phyloP scores from a whole-genome alignment of 345 rosid species.

The Moringa oleifera region DNA sequence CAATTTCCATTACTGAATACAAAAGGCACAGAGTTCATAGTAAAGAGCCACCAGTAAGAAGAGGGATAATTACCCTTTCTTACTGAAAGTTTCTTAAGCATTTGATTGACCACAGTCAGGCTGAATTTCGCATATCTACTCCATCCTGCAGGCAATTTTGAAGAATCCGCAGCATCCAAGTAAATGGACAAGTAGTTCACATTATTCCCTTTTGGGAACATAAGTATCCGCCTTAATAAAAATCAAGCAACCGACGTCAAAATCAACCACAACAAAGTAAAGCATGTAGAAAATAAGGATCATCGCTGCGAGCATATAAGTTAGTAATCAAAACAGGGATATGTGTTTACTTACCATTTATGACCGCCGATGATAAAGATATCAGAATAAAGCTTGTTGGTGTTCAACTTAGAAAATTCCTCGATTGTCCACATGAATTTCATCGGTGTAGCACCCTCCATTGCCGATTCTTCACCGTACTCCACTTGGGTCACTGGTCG shows the following conservation, averaged over 20 bases:
- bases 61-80: slow-evolving; percentile 39
- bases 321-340: too few relatives aligned
- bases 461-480: slow-evolving; percentile 42
- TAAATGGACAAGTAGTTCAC: slow-evolving; percentile 61
- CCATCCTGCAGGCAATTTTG: slow-evolving; percentile 63
- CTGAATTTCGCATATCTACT: slow-evolving; percentile 59
- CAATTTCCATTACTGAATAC: too few relatives aligned
- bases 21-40: background rate
- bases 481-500: slow-evolving; percentile 41
- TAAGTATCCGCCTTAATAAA: slow-evolving; percentile 48
- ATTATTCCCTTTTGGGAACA: slow-evolving; percentile 67
- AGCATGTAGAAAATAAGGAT: background rate
- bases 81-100: slow-evolving; percentile 34
- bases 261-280: slow-evolving; percentile 6
- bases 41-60: background rate
- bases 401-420: slow-evolving; percentile 49
- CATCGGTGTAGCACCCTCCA: slow-evolving; percentile 44
- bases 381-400: slow-evolving; percentile 60
- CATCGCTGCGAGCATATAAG: background rate
- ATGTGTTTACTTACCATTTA: slow-evolving; percentile 47
- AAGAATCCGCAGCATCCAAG: slow-evolving; percentile 65
- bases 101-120: slow-evolving; percentile 56
- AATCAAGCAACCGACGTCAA: background rate
- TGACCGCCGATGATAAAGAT: slow-evolving; percentile 49
- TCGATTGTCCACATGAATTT: slow-evolving; percentile 64